phyloP scores from a whole-genome alignment of 2,329 filamentous ascomycete genomes.

The Hymenoscyphus linearis region DNA sequence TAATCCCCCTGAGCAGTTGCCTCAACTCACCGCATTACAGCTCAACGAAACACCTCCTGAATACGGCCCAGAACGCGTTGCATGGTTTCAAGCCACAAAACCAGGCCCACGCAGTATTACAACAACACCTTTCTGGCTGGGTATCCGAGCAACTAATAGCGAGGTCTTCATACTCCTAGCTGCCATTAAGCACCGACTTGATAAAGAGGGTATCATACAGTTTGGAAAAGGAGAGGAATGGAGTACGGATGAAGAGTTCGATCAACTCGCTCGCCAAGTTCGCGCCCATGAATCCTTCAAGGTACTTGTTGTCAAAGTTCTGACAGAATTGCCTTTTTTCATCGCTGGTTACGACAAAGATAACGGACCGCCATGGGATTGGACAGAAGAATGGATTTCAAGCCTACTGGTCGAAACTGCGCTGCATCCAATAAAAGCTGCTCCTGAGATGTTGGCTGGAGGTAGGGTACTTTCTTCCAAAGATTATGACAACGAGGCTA shows the following conservation, averaged over 20 bases:
- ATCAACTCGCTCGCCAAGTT: too few relatives aligned
- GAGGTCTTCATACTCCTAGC: neutral
- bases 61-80: neutral
- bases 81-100: neutral
- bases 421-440: too few relatives aligned
- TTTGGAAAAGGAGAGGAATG: neutral
- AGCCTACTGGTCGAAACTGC: too few relatives aligned
- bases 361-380: too few relatives aligned
- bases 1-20: neutral
- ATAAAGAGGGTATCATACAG: neutral
- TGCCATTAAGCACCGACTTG: neutral
- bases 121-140: neutral
- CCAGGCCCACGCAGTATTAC: neutral
- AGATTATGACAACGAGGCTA: too few relatives aligned
- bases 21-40: neutral
- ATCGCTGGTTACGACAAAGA: too few relatives aligned
- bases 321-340: too few relatives aligned
- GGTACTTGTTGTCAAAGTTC: too few relatives aligned
- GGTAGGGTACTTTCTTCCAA: too few relatives aligned
- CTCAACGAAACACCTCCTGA: neutral
- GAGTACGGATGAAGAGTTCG: neutral
- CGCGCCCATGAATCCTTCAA: too few relatives aligned
- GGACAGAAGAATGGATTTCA: too few relatives aligned
- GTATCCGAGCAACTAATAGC: neutral
- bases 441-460: too few relatives aligned